Conservation (phyloP, 2,329 filamentous ascomycete species). For the Aureobasidium melanogenum region DNA sequence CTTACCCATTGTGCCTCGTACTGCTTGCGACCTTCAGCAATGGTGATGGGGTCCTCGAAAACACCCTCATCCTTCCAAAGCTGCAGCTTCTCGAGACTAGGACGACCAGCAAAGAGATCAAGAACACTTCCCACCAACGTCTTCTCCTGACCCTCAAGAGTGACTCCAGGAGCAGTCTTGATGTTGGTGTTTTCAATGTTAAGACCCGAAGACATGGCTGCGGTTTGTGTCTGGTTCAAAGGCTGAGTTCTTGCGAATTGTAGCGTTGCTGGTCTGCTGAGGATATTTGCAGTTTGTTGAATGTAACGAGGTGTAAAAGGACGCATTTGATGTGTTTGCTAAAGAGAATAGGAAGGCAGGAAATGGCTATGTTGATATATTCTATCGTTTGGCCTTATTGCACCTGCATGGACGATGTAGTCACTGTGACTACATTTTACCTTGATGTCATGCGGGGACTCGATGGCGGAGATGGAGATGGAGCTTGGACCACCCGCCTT, state of each 20-base stretch:
- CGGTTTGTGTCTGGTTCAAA: neutral
- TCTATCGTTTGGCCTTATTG: neutral
- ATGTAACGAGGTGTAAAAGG: constrained; percentile 12
- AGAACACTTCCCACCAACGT: constrained; percentile 50
- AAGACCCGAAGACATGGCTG: constrained; percentile 29
- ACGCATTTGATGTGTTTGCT: neutral
- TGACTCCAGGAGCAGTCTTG: constrained; percentile 42
- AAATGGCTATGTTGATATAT: neutral
- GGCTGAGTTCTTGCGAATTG: constrained; percentile 2
- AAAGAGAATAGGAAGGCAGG: neutral
- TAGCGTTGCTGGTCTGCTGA: constrained; percentile 3
- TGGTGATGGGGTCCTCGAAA: constrained; percentile 52
- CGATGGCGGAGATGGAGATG: neutral
- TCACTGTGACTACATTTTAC: constrained; percentile 9
- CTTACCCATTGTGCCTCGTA: constrained; percentile 41
- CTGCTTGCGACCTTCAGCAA: constrained; percentile 47
- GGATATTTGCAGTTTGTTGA: neutral
- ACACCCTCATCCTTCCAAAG: constrained; percentile 51
- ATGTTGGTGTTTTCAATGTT: constrained; percentile 49
- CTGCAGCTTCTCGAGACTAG: constrained; percentile 49
- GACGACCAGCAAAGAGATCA: constrained; percentile 54
- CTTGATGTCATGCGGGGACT: constrained; percentile 8
- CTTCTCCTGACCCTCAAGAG: constrained; percentile 42
- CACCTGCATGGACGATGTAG: neutral
- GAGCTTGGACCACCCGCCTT: too few species aligned